phyloP scores from a whole-genome alignment of 768 basidiomycete genomes.

The Kockovaella imperatae region DNA sequence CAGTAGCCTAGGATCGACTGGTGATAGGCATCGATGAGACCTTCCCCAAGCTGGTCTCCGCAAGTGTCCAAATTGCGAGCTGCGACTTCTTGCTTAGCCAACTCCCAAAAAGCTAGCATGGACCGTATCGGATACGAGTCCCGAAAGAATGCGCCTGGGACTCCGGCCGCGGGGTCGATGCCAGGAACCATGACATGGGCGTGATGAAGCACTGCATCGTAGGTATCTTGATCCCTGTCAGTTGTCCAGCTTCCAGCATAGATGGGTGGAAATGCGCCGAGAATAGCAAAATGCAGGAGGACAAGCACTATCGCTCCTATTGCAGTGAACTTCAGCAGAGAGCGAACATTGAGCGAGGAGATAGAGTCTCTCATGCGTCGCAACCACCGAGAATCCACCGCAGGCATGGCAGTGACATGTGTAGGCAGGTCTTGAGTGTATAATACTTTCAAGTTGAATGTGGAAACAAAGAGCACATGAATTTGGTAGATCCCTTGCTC shows the following conservation, averaged over 20 bases:
- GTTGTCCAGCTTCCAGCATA: background rate
- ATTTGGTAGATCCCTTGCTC: too few species aligned
- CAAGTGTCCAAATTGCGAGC: conserved; percentile 25
- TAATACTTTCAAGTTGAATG: too few species aligned
- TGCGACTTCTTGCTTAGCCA: conserved; percentile 25
- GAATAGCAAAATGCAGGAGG: conserved; percentile 12
- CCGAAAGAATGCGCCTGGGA: conserved; percentile 26
- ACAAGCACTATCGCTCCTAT: conserved; percentile 1
- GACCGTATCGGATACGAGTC: conserved; percentile 25
- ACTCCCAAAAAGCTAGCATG: conserved; percentile 20
- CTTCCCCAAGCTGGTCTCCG: conserved; percentile 19
- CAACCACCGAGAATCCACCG: too few species aligned
- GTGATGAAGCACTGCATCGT: background rate
- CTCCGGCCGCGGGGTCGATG: conserved; percentile 11
- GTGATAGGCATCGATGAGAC: conserved; percentile 29
- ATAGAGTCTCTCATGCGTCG: too few species aligned
- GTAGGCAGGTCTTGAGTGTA: too few species aligned
- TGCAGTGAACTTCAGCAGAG: conserved; percentile 13
- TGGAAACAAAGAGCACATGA: too few species aligned
- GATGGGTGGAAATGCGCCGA: conserved; percentile 14
- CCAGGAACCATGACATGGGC: too few species aligned
- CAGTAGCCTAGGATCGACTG: conserved; percentile 15
- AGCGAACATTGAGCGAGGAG: background rate
- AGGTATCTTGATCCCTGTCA: background rate
- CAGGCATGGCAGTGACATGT: too few species aligned